These are phyloP conservation scores for Crithidia expoeki DNA, from an alignment of 208 protist species.

Conservation along the genomic window DNA sequence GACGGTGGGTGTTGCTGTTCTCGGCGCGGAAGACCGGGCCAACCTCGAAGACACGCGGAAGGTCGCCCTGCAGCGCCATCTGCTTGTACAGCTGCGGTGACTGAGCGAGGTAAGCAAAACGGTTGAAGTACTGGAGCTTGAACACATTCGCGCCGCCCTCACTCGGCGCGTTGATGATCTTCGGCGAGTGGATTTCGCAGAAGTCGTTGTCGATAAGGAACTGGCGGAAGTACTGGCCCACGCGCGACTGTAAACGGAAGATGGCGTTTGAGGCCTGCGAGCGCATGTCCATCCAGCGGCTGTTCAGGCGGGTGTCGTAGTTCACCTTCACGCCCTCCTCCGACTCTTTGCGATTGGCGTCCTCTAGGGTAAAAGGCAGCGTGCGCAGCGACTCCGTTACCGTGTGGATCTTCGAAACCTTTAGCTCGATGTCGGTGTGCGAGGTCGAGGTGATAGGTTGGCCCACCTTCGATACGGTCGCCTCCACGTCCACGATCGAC, in stretches of 20 bases:
- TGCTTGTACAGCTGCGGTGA: conserved; percentile 99
- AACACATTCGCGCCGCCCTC: conserved; percentile 97
- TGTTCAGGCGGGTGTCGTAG: conserved; percentile 96
- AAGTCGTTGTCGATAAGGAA: conserved; percentile 95
- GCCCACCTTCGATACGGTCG: conserved; percentile 56
- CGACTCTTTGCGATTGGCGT: conserved; percentile 78
- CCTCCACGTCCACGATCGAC: conserved; percentile 90
- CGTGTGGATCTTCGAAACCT: conserved; percentile 78
- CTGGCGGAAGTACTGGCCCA: conserved; percentile 96
- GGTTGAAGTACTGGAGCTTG: conserved; percentile 94
- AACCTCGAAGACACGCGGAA: conserved; percentile 96
- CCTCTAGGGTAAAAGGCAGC: conserved; percentile 94
- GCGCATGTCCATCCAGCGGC: conserved; percentile 98
- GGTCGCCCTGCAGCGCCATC: conserved; percentile 98
- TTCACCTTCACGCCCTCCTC: conserved; percentile 86
- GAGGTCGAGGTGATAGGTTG: conserved; percentile 84
- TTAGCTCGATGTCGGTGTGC: conserved; percentile 82
- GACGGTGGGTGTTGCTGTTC: conserved; percentile 99
- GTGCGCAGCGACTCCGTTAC: conserved; percentile 84
- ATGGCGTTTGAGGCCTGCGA: conserved; percentile 96
- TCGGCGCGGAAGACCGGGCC: conserved; percentile 99
- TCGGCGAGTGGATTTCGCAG: conserved; percentile 99
- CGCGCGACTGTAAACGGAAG: conserved; percentile 95
- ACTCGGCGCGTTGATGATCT: conserved; percentile 97
- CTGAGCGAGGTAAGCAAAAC: conserved; percentile 97